A percentile compares a stretch with the other conserved stretches of the same genome.
phyloP scores from a whole-genome alignment of 306 rosid genomes.

The Castanea crenata region DNA sequence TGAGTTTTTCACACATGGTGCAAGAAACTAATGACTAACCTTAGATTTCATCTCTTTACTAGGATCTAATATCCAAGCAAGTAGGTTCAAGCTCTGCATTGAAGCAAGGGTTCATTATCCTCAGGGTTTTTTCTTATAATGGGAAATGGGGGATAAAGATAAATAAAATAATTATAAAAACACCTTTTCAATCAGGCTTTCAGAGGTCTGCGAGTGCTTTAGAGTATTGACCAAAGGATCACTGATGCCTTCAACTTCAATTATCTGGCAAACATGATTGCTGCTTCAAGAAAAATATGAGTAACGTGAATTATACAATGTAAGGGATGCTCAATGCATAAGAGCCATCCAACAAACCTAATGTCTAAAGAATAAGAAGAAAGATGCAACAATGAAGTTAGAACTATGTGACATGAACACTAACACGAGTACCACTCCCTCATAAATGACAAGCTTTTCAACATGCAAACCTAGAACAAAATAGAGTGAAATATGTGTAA shows the following conservation, averaged over 20 bases:
- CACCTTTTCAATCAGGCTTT: slow-evolving; percentile 61
- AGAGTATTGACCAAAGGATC: slow-evolving; percentile 55
- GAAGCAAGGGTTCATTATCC: slow-evolving; percentile 33
- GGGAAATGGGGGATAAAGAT: background rate
- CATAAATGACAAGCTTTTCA: background rate
- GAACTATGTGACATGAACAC: background rate
- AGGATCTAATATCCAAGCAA: slow-evolving; percentile 73
- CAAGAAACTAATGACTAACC: slow-evolving; percentile 49
- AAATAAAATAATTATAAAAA: background rate
- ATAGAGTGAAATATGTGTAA: background rate
- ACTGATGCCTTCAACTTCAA: slow-evolving; percentile 69
- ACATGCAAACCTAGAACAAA: background rate
- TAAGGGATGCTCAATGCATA: background rate
- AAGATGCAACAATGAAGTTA: background rate
- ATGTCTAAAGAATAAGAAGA: background rate
- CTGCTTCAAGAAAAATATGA: slow-evolving; percentile 49
- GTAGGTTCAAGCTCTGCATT: slow-evolving; percentile 58
- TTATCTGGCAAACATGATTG: slow-evolving; percentile 58
- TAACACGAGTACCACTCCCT: background rate
- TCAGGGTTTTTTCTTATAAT: slow-evolving; percentile 10
- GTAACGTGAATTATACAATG: background rate
- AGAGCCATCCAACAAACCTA: too few relatives aligned
- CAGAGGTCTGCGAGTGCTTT: slow-evolving; percentile 44
- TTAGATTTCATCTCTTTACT: slow-evolving; percentile 71
- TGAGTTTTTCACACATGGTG: slow-evolving; percentile 18